phyloP scores from a whole-genome alignment of 2,329 filamentous ascomycete species.

The Acarospora socialis region DNA sequence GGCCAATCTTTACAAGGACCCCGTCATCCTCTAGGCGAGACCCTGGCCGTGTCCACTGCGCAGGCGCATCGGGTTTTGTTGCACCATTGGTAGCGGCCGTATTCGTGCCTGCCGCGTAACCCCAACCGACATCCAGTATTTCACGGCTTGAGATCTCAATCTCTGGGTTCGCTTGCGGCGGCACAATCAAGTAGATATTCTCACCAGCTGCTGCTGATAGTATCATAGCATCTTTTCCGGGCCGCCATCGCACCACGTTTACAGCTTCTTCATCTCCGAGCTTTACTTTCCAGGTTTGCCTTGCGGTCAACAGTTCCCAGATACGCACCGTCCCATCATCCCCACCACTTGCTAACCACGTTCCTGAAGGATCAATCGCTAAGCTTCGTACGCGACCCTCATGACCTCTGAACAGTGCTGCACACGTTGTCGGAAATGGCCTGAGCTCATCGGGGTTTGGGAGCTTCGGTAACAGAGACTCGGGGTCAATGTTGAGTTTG shows the following conservation, averaged over 20 bases:
- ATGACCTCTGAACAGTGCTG: conserved; percentile 77
- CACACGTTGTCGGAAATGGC: conserved; percentile 84
- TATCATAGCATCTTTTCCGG: conserved; percentile 63
- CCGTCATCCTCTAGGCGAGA: conserved; percentile 57
- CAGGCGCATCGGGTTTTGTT: conserved; percentile 61
- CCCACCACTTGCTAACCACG: conserved; percentile 79
- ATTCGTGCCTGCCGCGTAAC: conserved; percentile 61
- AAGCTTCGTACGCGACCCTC: conserved; percentile 75
- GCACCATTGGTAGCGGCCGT: conserved; percentile 37
- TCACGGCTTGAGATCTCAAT: conserved; percentile 61
- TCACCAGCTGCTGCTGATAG: conserved; percentile 76
- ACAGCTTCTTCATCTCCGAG: conserved; percentile 66
- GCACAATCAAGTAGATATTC: conserved; percentile 71
- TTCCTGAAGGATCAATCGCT: conserved; percentile 69
- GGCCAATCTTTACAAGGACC: conserved; percentile 65
- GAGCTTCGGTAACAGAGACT: conserved; percentile 80
- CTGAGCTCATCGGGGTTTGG: conserved; percentile 86
- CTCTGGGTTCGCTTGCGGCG: conserved; percentile 55
- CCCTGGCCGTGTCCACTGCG: conserved; percentile 72
- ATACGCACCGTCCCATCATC: conserved; percentile 87
- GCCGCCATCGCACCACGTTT: conserved; percentile 79
- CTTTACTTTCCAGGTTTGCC: conserved; percentile 74
- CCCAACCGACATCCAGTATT: conserved; percentile 77
- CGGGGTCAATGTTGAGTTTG: conserved; percentile 91
- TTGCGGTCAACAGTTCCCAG: conserved; percentile 75